Evolutionary conservation across 345 rosid species (phyloP), one percentile per base, ranked within the genome.

Genomic region (Draba incana): DNA sequence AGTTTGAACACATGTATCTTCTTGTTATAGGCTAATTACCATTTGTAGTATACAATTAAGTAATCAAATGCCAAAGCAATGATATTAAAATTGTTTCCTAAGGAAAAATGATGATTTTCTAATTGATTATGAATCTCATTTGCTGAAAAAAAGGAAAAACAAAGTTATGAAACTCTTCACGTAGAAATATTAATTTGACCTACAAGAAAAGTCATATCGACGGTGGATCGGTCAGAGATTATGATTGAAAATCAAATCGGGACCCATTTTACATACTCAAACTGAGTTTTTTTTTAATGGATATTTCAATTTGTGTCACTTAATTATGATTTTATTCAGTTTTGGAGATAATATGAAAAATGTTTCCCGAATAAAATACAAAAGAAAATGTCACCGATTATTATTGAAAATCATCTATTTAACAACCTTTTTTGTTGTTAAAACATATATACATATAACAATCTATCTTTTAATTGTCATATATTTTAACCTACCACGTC

Each of bases 151-250:
- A 24, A 2, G 2, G 14, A 3, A 48, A 6, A 12, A 51, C 23
- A 30, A 44, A 14, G 52, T 24, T 63, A 35, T 46, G 49, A 44
- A 62, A 47, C 37, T 28, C 30, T 28, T 38, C 30, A 27, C 64
- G 11, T 44, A 13, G 13, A 47, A 5, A 30, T 10, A 55, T 46
- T 15, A 14, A 25, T 24, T n/a, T 57, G 48, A 47, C 39, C 11
- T 23, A 23, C 37, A 37, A 14, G 50, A 20, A 23, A 24, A 53
- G 48, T 62, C 49, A 33, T 52, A 54, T 37, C n/a, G 14, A 33
- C 38, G 57, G 63, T 71, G 70, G 75, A 63, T 64, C 70, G 64
- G 76, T 71, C 76, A 64, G 70, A 64, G 44, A 15, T 55, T 28
- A 55, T 47, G 44, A 64, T 55, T 46, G 69, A 44, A 59, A 45